Percentiles rank a stretch among this genome's conserved stretches.
Evolutionary conservation across 1,284 basidiomycete genomes (phyloP).

Genomic region (Peniophora sp.): DNA sequence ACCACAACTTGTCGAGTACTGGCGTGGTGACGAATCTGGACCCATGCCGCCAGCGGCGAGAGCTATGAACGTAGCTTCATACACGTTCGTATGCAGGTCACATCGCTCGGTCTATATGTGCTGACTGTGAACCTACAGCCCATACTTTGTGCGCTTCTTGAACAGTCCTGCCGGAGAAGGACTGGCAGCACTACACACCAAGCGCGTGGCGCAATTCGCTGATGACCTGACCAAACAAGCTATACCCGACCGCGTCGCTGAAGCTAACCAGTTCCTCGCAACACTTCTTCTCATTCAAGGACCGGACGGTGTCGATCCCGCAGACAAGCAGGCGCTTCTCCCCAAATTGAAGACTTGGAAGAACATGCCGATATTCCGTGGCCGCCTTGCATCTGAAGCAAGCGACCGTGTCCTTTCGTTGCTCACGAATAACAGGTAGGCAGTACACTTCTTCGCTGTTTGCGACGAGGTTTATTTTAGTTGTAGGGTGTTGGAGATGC

Average conservation of each 20-base stretch:
- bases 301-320: background rate
- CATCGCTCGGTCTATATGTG: background rate
- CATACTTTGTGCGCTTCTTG: constrained; percentile 2
- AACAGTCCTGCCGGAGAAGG: background rate
- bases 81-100: background rate
- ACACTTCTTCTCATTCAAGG: constrained; percentile 1
- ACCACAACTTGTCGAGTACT: background rate
- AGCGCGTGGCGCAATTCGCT: background rate
- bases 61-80: background rate
- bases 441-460: background rate
- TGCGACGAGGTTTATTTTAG: background rate
- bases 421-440: background rate
- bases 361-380: background rate
- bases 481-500: background rate
- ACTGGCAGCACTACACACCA: constrained; percentile 1
- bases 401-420: background rate
- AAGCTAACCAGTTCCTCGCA: background rate
- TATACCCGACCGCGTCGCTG: background rate
- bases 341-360: background rate
- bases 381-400: background rate
- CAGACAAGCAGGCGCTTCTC: background rate
- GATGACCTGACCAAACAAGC: background rate
- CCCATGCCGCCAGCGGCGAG: background rate
- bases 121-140: background rate
- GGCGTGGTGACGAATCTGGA: background rate